A percentile compares a stretch with the other conserved stretches of the same genome.
phyloP scores from a whole-genome alignment of 2,329 filamentous ascomycete genomes.

The Berkeleyomyces basicola region DNA sequence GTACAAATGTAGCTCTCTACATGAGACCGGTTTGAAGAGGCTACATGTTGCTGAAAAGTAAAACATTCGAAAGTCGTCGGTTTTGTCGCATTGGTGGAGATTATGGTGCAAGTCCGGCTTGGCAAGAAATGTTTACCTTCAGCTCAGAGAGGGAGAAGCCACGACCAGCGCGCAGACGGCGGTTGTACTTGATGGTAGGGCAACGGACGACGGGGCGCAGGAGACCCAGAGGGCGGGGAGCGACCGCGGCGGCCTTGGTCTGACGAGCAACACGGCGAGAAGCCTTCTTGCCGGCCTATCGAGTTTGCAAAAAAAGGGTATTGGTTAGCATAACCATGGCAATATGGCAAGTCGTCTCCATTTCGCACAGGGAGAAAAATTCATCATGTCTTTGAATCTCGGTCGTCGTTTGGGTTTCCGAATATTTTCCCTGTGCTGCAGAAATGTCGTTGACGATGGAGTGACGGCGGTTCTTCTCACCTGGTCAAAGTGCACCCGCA shows the following conservation, averaged over 20 bases:
- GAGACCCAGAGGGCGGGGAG: constrained; percentile 93
- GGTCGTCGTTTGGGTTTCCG: constrained; percentile 7
- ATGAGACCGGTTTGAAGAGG: background rate
- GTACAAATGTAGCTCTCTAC: background rate
- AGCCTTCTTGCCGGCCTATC: constrained; percentile 86
- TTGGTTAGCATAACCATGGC: constrained; percentile 11
- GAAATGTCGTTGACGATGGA: constrained; percentile 10
- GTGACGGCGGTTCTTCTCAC: constrained; percentile 27
- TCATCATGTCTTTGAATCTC: constrained; percentile 4
- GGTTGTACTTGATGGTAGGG: constrained; percentile 98
- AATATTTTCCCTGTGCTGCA: background rate
- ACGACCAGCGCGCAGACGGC: constrained; percentile 86
- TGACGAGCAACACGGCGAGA: constrained; percentile 80
- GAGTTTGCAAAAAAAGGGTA: constrained; percentile 16
- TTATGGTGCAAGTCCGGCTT: background rate
- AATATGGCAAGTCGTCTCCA: background rate
- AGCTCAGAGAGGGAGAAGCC: constrained; percentile 96
- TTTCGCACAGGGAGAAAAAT: background rate
- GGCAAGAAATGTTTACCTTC: constrained; percentile 51
- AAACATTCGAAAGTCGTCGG: background rate
- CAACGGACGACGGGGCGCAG: constrained; percentile 92
- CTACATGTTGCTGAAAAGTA: background rate
- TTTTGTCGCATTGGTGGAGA: background rate
- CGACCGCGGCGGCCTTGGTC: constrained; percentile 86
- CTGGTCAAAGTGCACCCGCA: constrained; percentile 99